Evolutionary conservation across 345 rosid species (phyloP).

Genomic region (Adansonia digitata): DNA sequence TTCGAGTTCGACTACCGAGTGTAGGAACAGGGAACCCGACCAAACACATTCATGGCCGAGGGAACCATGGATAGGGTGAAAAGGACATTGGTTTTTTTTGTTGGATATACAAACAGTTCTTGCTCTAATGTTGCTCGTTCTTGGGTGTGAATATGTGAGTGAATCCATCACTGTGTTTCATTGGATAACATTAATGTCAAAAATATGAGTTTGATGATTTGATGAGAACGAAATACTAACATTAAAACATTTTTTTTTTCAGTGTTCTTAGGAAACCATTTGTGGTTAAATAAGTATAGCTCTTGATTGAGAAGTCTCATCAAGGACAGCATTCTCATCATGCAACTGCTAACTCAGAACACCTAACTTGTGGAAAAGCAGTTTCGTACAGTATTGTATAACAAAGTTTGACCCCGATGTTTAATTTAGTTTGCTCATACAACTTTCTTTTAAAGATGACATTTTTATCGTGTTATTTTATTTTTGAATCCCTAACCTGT

Average conservation of each 20-base stretch:
- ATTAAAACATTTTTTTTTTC: background rate
- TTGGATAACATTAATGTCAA: background rate
- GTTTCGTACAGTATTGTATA: conserved; percentile 30
- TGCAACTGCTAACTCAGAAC: conserved; percentile 57
- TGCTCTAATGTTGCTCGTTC: background rate
- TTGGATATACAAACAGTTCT: background rate
- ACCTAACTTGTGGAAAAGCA: conserved; percentile 62
- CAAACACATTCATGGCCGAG: no score
- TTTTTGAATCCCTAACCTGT: no score
- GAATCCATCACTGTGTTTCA: background rate
- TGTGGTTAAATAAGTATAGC: conserved; percentile 55
- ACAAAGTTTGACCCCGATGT: no score
- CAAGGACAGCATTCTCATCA: conserved; percentile 59
- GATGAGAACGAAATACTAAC: background rate
- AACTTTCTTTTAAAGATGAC: no score
- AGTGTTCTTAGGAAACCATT: conserved; percentile 73
- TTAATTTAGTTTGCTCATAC: no score
- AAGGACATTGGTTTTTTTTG: background rate
- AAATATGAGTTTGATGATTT: background rate
- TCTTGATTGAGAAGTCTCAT: conserved; percentile 58
- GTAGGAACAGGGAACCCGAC: no score
- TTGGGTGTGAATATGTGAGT: background rate
- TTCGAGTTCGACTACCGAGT: no score
- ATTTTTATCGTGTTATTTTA: no score
- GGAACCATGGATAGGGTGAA: no score